Base-by-base conservation (phyloP, 768 basidiomycete genomes). In the Auriscalpium orientale region DNA sequence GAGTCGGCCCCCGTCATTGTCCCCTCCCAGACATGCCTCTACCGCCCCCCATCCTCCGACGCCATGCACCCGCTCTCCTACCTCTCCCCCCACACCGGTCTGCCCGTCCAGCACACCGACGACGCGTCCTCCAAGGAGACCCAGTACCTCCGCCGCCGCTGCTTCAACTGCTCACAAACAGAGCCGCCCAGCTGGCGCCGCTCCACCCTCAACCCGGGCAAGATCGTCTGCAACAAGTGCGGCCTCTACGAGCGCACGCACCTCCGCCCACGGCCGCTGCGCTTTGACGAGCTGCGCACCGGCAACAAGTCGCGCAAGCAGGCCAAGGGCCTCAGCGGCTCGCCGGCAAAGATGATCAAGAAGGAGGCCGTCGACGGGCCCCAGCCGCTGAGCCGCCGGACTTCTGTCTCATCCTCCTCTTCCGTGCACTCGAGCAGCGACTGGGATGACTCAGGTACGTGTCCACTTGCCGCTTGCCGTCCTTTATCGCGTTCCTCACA, bases 201-300 rank as follows among this genome's bases (percentile, higher is more conserved):
- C 46, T 86, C 83, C 34, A 92, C 91, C 5, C 84, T 93, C 65
- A 90, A 91, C 70, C 89, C 88, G 0, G 91, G 91, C 61, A 93
- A 93, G 72, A 93, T 93, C 65, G 91, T 93, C 46, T 93, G 91
- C 79, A 93, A 93, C 79, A 93, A 93, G 75, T 93, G 91, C 61
- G 91, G 91, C 10, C 78, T 93, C 40, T 93, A 93, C 65, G 91
- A 93, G 70, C 88, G 91, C 66, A 93, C 91, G 12, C 91, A 93
- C 62, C 71, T 92, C 54, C 81, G 91, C 21, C 82, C 90, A 5
- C 79, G 91, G 12, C 91, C 91, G 8, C 76, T 91, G 16, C 85
- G 90, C 53, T 92, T 93, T 59, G 91, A 92, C 68, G 91, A 92
- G 70, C 79, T 93, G 44, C 83, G 90, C 6, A 85, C 89, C 0